Evolutionary conservation across 2,329 filamentous ascomycete genomes (phyloP).

Genomic region (Apiospora sp.): DNA sequence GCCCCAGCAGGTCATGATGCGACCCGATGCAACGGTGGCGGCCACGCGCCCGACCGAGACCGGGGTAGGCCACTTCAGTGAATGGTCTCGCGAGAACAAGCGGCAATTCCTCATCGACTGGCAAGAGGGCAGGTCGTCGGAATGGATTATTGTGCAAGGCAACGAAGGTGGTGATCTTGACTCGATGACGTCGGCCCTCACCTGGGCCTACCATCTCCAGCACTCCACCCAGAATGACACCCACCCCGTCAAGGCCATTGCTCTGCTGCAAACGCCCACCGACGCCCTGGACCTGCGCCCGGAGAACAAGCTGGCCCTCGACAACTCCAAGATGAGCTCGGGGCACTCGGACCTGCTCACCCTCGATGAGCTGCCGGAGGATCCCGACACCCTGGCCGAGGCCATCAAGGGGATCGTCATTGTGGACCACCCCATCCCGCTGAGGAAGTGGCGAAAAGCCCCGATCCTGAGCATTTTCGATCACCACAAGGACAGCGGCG

Average conservation of each 20-base stretch:
- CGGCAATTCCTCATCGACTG: conserved; percentile 55
- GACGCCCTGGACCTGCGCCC: conserved; percentile 55
- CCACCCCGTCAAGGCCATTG: conserved; percentile 53
- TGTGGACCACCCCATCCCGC: conserved; percentile 52
- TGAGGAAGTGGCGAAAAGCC: conserved; percentile 52
- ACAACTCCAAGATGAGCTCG: conserved; percentile 53
- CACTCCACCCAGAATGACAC: conserved; percentile 52
- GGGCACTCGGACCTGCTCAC: conserved; percentile 55
- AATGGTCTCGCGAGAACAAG: conserved; percentile 56
- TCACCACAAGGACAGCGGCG: conserved; percentile 53
- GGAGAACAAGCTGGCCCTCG: conserved; percentile 54
- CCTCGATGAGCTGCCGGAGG: conserved; percentile 55
- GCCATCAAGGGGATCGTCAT: conserved; percentile 54
- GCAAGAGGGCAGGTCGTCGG: conserved; percentile 49
- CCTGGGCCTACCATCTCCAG: conserved; percentile 56
- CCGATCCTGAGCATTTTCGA: conserved; percentile 55
- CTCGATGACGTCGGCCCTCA: conserved; percentile 52
- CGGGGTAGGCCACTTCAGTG: conserved; percentile 56
- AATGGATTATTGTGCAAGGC: conserved; percentile 55
- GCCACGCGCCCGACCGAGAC: conserved; percentile 28
- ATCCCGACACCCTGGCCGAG: conserved; percentile 50
- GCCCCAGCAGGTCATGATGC: conserved; percentile 24
- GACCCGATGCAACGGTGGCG: conserved; percentile 23
- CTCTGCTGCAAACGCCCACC: conserved; percentile 53
- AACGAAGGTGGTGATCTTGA: conserved; percentile 55